Evolutionary conservation across 2,329 filamentous ascomycete species (phyloP), one percentile per base, ranked within the genome.

Genomic region (Clarireedia sp.): DNA sequence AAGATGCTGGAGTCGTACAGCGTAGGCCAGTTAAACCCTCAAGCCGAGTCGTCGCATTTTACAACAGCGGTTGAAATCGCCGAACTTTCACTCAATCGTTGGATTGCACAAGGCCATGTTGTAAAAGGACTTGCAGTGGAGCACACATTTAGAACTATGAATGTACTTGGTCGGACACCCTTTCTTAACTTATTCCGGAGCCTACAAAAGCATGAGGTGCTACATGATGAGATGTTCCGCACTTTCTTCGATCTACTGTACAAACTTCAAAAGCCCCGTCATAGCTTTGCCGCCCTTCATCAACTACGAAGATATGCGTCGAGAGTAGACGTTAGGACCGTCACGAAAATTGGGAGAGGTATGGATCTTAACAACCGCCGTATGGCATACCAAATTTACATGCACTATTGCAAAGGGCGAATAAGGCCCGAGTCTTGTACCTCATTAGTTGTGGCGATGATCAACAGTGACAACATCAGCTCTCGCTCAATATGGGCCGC

Each of bases 401-500:
- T 50, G 52, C n/a, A 36, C 17, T 49, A 48, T 40, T 52, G 46
- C 21, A 37, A 63, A 5, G 49, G 55, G 17, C n/a, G 54, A 10
- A 54, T 62, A 14, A 19, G 23, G 14, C 46, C 46, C 6, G 46
- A 50, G 24, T 24, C 50, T 14, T 60, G 55, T 43, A 57, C 59
- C 1, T 47, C 57, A 1, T 61, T 67, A 9, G 48, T 67, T 14
- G 38, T 63, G 4, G 53, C 60, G 1, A 50, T 65, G 55, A 57
- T 67, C 12, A 43, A 60, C n/a, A 33, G 60, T 17, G 36, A 54
- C 10, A 24, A 16, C 6, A 45, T 62, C 14, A 19, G 10, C 17
- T 24, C 57, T 3, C 29, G 41, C 24, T 26, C 9, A 26, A 63
- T 68, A 16, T 67, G 64, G 65, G 33, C 56, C 14, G 38, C 59